These are phyloP conservation scores for Kernera saxatilis DNA, from an alignment of 345 rosid species.

Conservation along the genomic window DNA sequence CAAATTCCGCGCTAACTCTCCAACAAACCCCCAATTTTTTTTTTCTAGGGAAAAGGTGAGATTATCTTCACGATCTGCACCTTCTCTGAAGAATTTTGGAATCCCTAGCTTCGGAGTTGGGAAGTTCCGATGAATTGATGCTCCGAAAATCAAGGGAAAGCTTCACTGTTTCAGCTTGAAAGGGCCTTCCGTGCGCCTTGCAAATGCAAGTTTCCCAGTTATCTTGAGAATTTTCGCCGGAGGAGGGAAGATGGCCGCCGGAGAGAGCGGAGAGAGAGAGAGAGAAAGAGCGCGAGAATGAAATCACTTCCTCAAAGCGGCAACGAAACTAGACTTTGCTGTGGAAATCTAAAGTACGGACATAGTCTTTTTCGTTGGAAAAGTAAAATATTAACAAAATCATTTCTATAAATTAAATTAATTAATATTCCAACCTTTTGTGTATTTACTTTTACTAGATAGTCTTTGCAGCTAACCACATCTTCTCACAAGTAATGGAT, in stretches of 20 bases:
- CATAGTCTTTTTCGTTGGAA: not conserved
- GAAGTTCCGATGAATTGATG: not conserved
- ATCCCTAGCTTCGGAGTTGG: conserved; percentile 11
- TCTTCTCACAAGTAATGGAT: not conserved
- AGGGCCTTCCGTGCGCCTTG: not conserved
- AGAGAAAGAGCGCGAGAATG: conserved; percentile 7
- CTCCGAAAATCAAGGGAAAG: conserved; percentile 8
- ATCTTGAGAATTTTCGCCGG: not conserved
- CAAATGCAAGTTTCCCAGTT: not conserved
- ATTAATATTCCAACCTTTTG: not conserved
- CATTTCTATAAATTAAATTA: not conserved
- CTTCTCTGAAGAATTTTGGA: conserved; percentile 14
- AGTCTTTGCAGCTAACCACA: not conserved
- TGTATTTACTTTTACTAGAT: not conserved
- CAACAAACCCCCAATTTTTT: conserved; percentile 22
- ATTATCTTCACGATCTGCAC: not conserved
- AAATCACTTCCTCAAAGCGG: not conserved
- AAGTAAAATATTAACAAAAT: not conserved
- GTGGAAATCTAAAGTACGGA: conserved; percentile 13
- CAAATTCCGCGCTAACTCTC: conserved; percentile 13
- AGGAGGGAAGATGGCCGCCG: not conserved
- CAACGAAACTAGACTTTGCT: conserved; percentile 14
- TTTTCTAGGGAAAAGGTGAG: not conserved
- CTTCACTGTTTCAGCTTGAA: not conserved
- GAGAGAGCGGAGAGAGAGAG: not conserved